These are phyloP conservation scores for Ormosia semicastrata DNA, from an alignment of 306 rosid species.

Conservation along the genomic window DNA sequence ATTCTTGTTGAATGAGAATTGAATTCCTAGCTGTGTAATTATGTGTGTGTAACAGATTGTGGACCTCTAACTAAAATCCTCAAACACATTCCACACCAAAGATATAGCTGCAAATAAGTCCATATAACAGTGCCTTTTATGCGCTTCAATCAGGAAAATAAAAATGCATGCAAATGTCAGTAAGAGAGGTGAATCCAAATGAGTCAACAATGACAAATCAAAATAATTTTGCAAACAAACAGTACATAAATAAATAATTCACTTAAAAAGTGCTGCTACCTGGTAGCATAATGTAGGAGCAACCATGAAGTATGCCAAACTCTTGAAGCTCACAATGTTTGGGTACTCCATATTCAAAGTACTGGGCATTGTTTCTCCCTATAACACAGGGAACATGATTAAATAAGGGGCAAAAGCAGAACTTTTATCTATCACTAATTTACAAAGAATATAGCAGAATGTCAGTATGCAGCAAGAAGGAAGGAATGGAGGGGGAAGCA, in stretches of 20 bases:
- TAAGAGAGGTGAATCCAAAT: not conserved
- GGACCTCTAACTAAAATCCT: not conserved
- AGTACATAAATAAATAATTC: conserved; percentile 1
- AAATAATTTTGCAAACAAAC: not conserved
- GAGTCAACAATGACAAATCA: not conserved
- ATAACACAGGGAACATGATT: conserved; percentile 30
- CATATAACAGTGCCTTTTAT: not conserved
- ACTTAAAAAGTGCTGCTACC: conserved; percentile 46
- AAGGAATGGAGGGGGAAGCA: not conserved
- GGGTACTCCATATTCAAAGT: conserved; percentile 38
- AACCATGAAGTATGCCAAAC: conserved; percentile 86
- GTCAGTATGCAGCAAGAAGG: not conserved
- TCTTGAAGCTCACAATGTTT: conserved; percentile 53
- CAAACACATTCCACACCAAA: conserved; percentile 4
- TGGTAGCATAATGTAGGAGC: conserved; percentile 98
- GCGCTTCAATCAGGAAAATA: not conserved
- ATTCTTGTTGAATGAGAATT: not conserved
- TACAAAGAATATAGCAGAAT: conserved; percentile 22
- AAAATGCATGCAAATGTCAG: not conserved
- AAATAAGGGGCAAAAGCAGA: not conserved
- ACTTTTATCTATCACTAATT: not conserved
- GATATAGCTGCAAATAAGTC: not conserved
- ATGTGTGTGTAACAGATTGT: not conserved
- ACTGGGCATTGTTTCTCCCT: conserved; percentile 42
- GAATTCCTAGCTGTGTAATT: not conserved